phyloP scores from a whole-genome alignment of 257 asterid species.

The Plantago ovata region DNA sequence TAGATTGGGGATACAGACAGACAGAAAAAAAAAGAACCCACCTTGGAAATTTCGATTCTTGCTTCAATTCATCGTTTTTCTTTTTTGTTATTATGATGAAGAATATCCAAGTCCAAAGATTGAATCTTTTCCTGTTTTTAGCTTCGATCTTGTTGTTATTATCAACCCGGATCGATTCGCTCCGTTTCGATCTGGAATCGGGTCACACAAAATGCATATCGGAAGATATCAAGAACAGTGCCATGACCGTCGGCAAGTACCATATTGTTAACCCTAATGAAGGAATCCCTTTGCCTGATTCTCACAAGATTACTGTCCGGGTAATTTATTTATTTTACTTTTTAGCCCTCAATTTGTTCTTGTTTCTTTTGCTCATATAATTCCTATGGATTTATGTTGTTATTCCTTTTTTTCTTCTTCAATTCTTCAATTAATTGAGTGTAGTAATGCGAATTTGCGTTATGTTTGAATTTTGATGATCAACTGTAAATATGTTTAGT shows the following conservation, averaged over 20 bases:
- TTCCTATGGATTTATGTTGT: neutral
- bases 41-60: neutral
- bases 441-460: too few species aligned
- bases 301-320: conserved; percentile 43
- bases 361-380: neutral
- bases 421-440: too few species aligned
- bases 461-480: too few species aligned
- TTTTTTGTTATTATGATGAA: too few species aligned
- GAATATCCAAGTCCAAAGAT: conserved; percentile 22
- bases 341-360: neutral
- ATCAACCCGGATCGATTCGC: conserved; percentile 39
- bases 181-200: conserved; percentile 71
- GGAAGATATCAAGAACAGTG: conserved; percentile 64
- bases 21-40: neutral
- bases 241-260: conserved; percentile 65
- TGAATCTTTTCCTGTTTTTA: conserved; percentile 17
- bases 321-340: conserved; percentile 15
- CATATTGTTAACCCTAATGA: conserved; percentile 39
- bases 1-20: neutral
- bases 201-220: conserved; percentile 85
- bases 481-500: too few species aligned
- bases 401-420: neutral
- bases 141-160: conserved; percentile 28
- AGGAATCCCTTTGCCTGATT: conserved; percentile 40
- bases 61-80: neutral